Conservation (phyloP, 305 asterid genomes). For the Plantago coronopus region DNA sequence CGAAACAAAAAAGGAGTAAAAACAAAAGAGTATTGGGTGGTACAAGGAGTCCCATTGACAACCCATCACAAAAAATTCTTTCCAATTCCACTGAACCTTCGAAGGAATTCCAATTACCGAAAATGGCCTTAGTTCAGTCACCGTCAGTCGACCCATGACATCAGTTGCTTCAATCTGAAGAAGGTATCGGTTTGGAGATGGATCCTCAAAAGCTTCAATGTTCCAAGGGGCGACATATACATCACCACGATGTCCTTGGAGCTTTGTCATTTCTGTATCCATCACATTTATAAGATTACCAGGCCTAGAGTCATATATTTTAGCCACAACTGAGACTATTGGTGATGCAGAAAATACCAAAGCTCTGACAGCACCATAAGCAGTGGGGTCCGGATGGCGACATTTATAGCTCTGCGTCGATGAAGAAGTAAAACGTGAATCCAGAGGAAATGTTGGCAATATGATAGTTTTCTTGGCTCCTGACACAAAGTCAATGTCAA, state of each 20-base stretch:
- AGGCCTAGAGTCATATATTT: constrained; percentile 65
- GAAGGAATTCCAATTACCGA: constrained; percentile 61
- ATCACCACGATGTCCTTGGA: constrained; percentile 48
- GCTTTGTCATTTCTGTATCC: constrained; percentile 61
- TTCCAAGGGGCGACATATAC: constrained; percentile 76
- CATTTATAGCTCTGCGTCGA: constrained; percentile 39
- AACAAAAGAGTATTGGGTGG: constrained; percentile 58
- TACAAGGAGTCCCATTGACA: constrained; percentile 86
- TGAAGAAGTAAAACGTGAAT: constrained; percentile 59
- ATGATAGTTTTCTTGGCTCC: constrained; percentile 62
- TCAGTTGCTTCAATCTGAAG: constrained; percentile 79
- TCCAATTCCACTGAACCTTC: constrained; percentile 63
- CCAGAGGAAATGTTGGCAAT: constrained; percentile 80
- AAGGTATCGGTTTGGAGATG: constrained; percentile 66
- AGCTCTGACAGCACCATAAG: constrained; percentile 50
- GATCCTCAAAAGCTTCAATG: constrained; percentile 73
- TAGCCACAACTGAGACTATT: constrained; percentile 63
- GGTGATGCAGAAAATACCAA: constrained; percentile 74
- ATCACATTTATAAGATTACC: constrained; percentile 49
- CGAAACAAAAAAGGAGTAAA: constrained; percentile 40
- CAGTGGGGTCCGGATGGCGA: constrained; percentile 31
- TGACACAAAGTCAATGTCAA: constrained; percentile 53
- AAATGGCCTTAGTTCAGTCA: constrained; percentile 72
- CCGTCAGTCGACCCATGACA: constrained; percentile 45
- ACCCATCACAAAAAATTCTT: constrained; percentile 87